Base-by-base conservation (phyloP, 2,329 filamentous ascomycete species). In the Pestalotiopsis sp. region DNA sequence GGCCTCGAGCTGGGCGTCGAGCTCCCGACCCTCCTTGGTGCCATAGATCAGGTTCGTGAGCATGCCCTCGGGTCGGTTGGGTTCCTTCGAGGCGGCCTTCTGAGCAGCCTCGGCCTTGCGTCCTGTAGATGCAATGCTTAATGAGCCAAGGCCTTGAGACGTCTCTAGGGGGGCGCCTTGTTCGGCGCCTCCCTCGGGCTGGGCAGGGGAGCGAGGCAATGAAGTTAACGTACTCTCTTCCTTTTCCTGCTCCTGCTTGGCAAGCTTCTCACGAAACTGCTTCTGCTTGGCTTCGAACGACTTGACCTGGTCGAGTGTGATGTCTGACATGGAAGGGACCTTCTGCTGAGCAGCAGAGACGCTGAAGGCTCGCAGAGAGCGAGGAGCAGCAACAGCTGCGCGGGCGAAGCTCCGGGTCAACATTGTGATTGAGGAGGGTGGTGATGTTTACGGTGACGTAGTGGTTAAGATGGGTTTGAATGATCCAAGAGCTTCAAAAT, bases 1-100 rank as follows among this genome's bases (percentile, higher is more conserved):
- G 69, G 95, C 91, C 84, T 98, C 94, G 77, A 99, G 95, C 83
- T 98, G 95, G 72, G 93, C 92, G 78, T 99, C 96, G 79, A 98
- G 89, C 83, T 97, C 93, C 70, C 95, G 91, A 40, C 95, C 96
- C 82, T 98, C 95, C 78, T 96, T 94, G 14, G 96, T 99, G 77
- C 96, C 96, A 82, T 99, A 98, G 78, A 99, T 97, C 74, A 99
- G 89, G 75, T 92, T 95, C 45, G 93, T 92, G 69, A 99, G 82
- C 52, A 93, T 89, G 17, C 89, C 92, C 71, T 90, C 87, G 80
- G 92, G 92, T 79, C 91, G 92, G 68, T 87, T 83, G 65, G 85
- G 78, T 72, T 89, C 85, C 66, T 83, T 83, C 70, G 86, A 83
- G 70, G 85, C 83, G 49, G 88, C 86, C 68, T 84, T 85, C 71